phyloP scores from a whole-genome alignment of 2,329 filamentous ascomycete species.

The Rugonectria rugulosa region DNA sequence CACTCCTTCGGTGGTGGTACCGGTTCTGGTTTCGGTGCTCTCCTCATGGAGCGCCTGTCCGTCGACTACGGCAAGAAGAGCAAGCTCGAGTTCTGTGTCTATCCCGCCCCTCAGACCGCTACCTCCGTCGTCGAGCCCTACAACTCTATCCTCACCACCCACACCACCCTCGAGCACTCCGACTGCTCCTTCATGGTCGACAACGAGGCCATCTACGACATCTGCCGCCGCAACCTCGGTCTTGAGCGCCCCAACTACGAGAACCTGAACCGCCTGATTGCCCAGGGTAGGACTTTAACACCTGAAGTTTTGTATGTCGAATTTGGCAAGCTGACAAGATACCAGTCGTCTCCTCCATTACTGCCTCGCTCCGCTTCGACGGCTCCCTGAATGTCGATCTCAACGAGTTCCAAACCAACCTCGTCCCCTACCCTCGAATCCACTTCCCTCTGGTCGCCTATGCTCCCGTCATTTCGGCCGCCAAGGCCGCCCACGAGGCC shows the following conservation, averaged over 20 bases:
- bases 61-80: conserved; percentile 99
- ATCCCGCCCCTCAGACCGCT: conserved; percentile 95
- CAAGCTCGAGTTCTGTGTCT: conserved; percentile 99
- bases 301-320: neutral
- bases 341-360: conserved; percentile 95
- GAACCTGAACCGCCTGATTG: conserved; percentile 98
- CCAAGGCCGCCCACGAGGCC: conserved; percentile 96
- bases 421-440: conserved; percentile 98
- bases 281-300: conserved; percentile 72
- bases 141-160: conserved; percentile 99
- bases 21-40: conserved; percentile 96
- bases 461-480: conserved; percentile 89
- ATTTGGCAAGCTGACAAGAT: conserved; percentile 30
- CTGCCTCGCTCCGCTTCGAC: conserved; percentile 96
- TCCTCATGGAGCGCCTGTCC: conserved; percentile 98
- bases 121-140: conserved; percentile 99
- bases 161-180: conserved; percentile 98
- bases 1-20: conserved; percentile 99
- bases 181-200: conserved; percentile 99
- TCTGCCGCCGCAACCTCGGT: conserved; percentile 96
- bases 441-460: conserved; percentile 99
- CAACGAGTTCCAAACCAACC: conserved; percentile 99
- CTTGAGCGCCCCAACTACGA: conserved; percentile 98
- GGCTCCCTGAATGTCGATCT: conserved; percentile 98
- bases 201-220: conserved; percentile 99